Conservation (phyloP, 305 asterid species). For the Solanum hybrid region DNA sequence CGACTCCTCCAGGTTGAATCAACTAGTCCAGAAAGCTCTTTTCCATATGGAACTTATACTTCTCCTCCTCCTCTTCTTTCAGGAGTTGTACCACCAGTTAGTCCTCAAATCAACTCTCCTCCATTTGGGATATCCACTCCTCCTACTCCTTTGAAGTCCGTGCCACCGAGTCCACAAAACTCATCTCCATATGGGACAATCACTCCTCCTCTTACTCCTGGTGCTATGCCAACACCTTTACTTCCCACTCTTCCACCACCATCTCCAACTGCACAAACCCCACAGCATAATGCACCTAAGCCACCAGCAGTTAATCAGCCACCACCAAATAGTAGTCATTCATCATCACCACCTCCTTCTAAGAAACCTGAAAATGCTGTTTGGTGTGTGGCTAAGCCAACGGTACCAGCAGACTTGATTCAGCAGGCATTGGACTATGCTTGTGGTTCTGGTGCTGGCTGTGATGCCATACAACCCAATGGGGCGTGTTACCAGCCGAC, state of each 20-base stretch:
- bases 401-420: not conserved
- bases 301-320: not conserved
- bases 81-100: not conserved
- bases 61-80: not conserved
- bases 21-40: not conserved
- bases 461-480: slow-evolving; percentile 6
- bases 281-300: slow-evolving; percentile 2
- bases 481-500: slow-evolving; percentile 10
- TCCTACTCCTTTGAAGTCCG: not conserved
- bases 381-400: slow-evolving; percentile 13
- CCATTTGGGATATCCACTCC: not conserved
- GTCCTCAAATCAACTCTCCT: not conserved
- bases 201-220: not conserved
- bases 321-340: not conserved
- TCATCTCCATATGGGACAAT: not conserved
- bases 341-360: not conserved
- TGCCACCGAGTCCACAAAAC: not conserved
- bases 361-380: not conserved
- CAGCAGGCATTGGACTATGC: slow-evolving; percentile 15
- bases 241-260: not conserved
- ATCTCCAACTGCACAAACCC: not conserved
- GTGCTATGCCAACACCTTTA: not conserved
- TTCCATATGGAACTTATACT: not conserved
- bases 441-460: slow-evolving; percentile 15
- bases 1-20: not conserved